Conservation (phyloP, 441 rosid genomes). For the Syzygium malaccense region DNA sequence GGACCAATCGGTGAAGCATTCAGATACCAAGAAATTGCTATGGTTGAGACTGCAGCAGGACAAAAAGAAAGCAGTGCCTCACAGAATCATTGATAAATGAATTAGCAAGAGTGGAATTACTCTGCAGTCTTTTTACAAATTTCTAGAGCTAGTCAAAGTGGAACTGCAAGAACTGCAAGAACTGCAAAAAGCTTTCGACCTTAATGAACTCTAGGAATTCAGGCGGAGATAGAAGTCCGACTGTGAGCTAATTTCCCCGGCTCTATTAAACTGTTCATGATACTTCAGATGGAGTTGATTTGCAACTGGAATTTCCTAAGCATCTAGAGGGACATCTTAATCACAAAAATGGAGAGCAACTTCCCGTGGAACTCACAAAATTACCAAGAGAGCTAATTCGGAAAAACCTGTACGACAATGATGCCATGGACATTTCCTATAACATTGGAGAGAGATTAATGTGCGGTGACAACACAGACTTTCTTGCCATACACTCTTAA, state of each 20-base stretch:
- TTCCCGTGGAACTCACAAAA: not conserved
- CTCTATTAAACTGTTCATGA: not conserved
- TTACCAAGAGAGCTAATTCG: not conserved
- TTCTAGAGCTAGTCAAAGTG: not conserved
- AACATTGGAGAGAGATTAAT: not conserved
- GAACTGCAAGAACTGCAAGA: not conserved
- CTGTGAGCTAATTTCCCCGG: not conserved
- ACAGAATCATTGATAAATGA: not conserved
- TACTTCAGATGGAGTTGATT: not conserved
- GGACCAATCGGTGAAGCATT: not conserved
- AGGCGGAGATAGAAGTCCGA: not conserved
- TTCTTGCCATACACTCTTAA: not conserved
- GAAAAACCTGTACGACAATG: not conserved
- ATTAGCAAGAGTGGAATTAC: not conserved
- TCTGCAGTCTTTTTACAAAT: not conserved
- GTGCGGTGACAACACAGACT: not conserved
- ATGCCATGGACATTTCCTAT: not conserved
- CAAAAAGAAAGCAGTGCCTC: not conserved
- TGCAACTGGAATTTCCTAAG: not conserved
- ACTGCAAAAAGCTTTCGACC: not conserved
- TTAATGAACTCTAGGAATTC: not conserved
- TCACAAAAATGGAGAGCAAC: not conserved
- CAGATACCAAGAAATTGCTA: not conserved
- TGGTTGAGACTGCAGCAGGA: not conserved
- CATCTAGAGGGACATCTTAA: not conserved